Evolutionary conservation across 2,329 filamentous ascomycete genomes (phyloP).

Genomic region (Xylaria sp.): DNA sequence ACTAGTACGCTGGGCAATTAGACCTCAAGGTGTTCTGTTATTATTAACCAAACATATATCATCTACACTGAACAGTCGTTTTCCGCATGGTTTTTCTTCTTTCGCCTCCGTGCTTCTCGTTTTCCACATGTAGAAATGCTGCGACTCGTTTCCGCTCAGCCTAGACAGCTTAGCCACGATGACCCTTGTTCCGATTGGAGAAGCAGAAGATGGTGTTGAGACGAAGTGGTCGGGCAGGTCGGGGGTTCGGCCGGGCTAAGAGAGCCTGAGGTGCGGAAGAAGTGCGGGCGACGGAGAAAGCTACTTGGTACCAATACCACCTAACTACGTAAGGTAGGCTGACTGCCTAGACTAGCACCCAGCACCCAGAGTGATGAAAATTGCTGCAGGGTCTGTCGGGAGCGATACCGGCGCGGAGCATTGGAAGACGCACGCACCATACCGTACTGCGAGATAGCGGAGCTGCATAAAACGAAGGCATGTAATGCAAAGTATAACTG

Average conservation of each 20-base stretch:
- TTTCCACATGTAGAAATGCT: background rate
- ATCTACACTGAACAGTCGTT: background rate
- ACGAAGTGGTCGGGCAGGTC: background rate
- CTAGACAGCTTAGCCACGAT: background rate
- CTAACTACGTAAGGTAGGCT: background rate
- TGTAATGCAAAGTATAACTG: background rate
- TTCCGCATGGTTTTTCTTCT: background rate
- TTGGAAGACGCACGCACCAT: background rate
- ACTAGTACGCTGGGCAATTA: slow-evolving; percentile 20
- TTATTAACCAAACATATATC: slow-evolving; percentile 10
- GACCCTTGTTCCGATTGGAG: slow-evolving; percentile 2
- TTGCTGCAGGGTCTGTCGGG: slow-evolving; percentile 1
- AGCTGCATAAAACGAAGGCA: slow-evolving; percentile 2
- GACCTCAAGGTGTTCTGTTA: slow-evolving; percentile 3
- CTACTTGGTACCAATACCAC: background rate
- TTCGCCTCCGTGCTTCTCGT: background rate
- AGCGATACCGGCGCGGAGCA: slow-evolving; percentile 31
- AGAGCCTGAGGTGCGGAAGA: slow-evolving; percentile 13
- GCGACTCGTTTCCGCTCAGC: background rate
- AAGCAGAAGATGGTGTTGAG: background rate
- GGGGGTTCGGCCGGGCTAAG: slow-evolving; percentile 13
- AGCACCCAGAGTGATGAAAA: background rate
- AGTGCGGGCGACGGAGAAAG: slow-evolving; percentile 3
- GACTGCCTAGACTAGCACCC: background rate
- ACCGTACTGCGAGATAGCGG: slow-evolving; percentile 3